Percentiles rank a stretch among this genome's conserved stretches.
These are phyloP conservation scores for Gonapodya prolifera DNA, from an alignment of 192 early-diverging fungal genomes.

Conservation along the genomic window DNA sequence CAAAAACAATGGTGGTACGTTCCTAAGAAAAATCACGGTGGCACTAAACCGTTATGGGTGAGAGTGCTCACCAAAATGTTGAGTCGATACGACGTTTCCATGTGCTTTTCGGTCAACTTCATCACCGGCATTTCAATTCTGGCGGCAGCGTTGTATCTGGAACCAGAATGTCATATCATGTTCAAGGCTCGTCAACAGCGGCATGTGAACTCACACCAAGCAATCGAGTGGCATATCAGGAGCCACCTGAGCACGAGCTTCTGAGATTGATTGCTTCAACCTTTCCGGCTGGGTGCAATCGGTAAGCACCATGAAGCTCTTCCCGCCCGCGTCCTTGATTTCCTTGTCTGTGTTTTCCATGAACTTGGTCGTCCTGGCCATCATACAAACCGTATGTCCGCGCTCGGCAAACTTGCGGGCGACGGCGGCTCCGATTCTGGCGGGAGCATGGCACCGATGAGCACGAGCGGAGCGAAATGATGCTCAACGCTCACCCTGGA, in stretches of 20 bases:
- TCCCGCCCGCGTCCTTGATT: neutral
- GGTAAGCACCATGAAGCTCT: neutral
- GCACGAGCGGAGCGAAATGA: neutral
- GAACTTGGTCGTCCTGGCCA: neutral
- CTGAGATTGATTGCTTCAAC: neutral
- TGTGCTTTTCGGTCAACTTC: neutral
- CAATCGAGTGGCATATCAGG: neutral
- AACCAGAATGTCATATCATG: too few species aligned
- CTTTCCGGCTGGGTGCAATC: neutral
- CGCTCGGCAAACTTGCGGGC: neutral
- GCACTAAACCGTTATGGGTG: neutral
- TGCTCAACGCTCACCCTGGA: neutral
- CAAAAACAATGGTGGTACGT: neutral
- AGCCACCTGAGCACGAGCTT: neutral
- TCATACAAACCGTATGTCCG: neutral
- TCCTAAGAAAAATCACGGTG: neutral
- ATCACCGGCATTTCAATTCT: neutral
- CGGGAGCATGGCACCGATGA: neutral
- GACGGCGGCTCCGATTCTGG: neutral
- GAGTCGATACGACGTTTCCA: neutral
- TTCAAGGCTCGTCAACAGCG: too few species aligned
- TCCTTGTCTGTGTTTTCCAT: neutral
- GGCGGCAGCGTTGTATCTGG: slow-evolving; percentile 5
- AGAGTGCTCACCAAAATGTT: neutral
- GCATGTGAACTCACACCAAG: too few species aligned